Base-by-base conservation (phyloP, 208 protist species). In the Leishmania major region DNA sequence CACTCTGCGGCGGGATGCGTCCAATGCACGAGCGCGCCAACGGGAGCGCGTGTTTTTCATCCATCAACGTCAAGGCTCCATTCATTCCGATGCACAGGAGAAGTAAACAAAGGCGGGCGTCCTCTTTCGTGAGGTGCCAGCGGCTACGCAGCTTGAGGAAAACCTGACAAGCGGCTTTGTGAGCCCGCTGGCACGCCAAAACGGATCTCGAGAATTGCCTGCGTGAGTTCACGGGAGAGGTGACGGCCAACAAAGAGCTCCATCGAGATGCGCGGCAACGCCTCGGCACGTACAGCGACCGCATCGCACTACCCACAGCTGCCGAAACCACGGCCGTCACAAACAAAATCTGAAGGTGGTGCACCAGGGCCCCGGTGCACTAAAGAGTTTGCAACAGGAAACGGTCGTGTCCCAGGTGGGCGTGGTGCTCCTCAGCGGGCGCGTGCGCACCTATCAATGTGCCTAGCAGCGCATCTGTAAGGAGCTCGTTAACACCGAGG, bases 301-400 rank as follows among this genome's bases (percentile, higher is more conserved):
- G 87, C 19, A 47, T 92, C 31, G 79, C 84, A 3, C 81, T 84
- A n/a, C 69, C 93, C 40, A 82, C 45, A 19, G 83, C 85, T 11
- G 85, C 84, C 15, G 92, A 95, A 85, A 53, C 87, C 37, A 72
- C 84, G 15, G 84, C 90, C 3, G 89, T 87, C 51, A 72, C 78
- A 17, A 84, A 64, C 37, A 87, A 85, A 69, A 82, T 19, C 92
- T 95, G 75, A 90, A 89, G 43, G 88, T 83, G 15, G 92, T 90
- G 4, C 87, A 93, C 73, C 84, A 84, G 57, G 85, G 85, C 72
- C 70, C 76, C 5, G 69, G 84, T 17, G 81, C 83, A 66, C 76
- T 88, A 31, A 81, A 81, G 40, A 49, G 67, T 35, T 62, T 82
- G 19, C 81, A 81, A 55, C n/a, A 35, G 37, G 77, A 55, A 2